Conservation (phyloP, 1,139 yeast species). For the Blastobotrys aristatus region DNA sequence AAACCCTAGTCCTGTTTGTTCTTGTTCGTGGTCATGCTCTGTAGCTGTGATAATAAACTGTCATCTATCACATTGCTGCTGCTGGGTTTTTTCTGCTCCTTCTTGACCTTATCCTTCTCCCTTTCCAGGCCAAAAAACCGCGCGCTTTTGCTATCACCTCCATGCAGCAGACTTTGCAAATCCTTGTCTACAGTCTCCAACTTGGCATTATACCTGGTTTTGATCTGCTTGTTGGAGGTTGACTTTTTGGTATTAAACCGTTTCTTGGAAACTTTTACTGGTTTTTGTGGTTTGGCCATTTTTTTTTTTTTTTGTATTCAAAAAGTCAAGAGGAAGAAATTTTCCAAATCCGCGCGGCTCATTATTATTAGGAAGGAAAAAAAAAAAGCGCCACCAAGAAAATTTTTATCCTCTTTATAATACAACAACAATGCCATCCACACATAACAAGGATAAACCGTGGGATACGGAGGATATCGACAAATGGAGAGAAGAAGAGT, state of each 20-base stretch:
- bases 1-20: not conserved
- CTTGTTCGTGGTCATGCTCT: constrained; percentile 9
- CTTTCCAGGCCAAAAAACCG: constrained; percentile 6
- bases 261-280: constrained; percentile 15
- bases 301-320: not conserved
- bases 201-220: constrained; percentile 22
- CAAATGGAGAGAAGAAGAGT: constrained; percentile 88
- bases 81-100: not conserved
- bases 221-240: constrained; percentile 19
- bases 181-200: constrained; percentile 23
- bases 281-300: constrained; percentile 8
- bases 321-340: not conserved
- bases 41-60: constrained; percentile 12
- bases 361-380: no score
- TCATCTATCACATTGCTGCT: constrained; percentile 9
- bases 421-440: constrained; percentile 63
- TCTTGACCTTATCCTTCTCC: not conserved
- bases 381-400: constrained; percentile 2
- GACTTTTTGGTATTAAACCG: constrained; percentile 5
- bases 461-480: constrained; percentile 97
- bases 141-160: constrained; percentile 9
- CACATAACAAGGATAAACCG: constrained; percentile 91
- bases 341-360: constrained; percentile 11
- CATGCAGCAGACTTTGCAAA: constrained; percentile 3
- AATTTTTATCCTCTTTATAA: not conserved